Conservation (phyloP, 2,329 filamentous ascomycete genomes). For the Ceratocystis colombiana region DNA sequence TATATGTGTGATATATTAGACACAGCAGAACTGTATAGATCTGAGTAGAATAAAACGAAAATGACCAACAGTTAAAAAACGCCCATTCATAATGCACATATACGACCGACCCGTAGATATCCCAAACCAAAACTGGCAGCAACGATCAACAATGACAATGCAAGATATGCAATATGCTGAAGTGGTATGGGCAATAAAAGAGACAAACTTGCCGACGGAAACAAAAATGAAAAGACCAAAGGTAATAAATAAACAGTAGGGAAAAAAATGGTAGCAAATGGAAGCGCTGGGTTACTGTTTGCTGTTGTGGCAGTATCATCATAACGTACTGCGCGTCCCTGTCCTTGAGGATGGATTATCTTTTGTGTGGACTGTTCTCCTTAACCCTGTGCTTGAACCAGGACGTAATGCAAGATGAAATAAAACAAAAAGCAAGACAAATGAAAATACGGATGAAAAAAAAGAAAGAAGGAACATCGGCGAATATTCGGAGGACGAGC, state of each 20-base stretch:
- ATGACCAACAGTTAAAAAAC: neutral
- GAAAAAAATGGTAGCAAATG: neutral
- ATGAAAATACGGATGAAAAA: neutral
- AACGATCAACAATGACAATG: neutral
- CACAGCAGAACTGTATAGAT: no score
- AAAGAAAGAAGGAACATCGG: neutral
- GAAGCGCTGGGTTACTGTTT: slow-evolving; percentile 17
- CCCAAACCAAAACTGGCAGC: slow-evolving; percentile 7
- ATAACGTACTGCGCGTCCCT: slow-evolving; percentile 8
- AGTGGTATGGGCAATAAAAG: slow-evolving; percentile 6
- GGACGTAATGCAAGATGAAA: neutral
- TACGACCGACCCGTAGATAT: slow-evolving; percentile 1
- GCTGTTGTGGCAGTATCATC: slow-evolving; percentile 3
- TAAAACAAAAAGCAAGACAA: slow-evolving; percentile 17
- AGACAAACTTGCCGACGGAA: neutral
- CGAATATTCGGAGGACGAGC: neutral
- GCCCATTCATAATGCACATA: slow-evolving; percentile 4
- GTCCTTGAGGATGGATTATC: slow-evolving; percentile 7
- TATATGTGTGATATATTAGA: no score
- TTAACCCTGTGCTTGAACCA: slow-evolving; percentile 2
- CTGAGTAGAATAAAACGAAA: neutral
- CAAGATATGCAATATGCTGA: neutral
- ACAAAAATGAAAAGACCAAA: neutral
- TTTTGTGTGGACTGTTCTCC: slow-evolving; percentile 10
- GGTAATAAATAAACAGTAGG: neutral